phyloP scores from a whole-genome alignment of 2,329 filamentous ascomycete species.

The Sarocladium kiliense region DNA sequence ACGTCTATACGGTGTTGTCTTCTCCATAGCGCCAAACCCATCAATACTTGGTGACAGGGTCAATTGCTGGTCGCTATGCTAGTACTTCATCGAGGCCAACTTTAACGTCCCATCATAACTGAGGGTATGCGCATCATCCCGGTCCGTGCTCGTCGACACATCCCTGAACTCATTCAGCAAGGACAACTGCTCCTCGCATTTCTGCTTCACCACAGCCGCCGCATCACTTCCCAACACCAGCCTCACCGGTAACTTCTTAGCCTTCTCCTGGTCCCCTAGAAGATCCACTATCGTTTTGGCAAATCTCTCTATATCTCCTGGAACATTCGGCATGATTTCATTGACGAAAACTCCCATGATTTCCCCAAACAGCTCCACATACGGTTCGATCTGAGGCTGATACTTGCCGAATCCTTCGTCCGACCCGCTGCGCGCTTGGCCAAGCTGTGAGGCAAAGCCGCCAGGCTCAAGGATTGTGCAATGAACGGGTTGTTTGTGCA shows the following conservation, averaged over 20 bases:
- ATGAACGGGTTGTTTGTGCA: neutral
- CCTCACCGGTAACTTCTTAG: neutral
- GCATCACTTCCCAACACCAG: neutral
- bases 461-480: neutral
- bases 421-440: neutral
- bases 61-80: too few relatives aligned
- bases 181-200: neutral
- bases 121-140: neutral
- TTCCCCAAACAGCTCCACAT: neutral
- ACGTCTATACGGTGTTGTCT: too few relatives aligned
- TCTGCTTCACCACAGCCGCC: neutral
- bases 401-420: neutral
- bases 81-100: neutral
- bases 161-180: neutral
- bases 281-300: neutral
- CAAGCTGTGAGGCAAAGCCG: neutral
- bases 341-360: neutral
- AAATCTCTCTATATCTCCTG: neutral
- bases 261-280: neutral
- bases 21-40: too few relatives aligned
- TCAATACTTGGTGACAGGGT: too few relatives aligned
- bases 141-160: neutral
- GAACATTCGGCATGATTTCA: neutral
- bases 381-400: neutral
- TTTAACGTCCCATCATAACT: neutral